Evolutionary conservation across 371 early-diverging fungal genomes (phyloP).

Genomic region (Conidiobolus incongruus): DNA sequence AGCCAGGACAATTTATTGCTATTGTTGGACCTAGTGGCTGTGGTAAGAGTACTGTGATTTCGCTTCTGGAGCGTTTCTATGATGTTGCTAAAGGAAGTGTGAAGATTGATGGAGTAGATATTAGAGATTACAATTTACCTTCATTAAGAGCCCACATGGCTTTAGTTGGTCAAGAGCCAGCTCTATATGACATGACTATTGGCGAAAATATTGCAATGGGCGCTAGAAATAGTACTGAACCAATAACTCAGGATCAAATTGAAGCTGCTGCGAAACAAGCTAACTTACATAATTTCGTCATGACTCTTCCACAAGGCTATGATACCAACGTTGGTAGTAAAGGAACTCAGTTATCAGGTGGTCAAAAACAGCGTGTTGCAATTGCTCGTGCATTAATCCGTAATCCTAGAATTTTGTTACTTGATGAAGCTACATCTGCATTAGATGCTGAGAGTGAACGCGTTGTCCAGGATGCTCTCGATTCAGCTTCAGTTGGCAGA

Average conservation of each 20-base stretch:
- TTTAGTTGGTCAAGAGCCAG: constrained; percentile 75
- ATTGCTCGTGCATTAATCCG: constrained; percentile 50
- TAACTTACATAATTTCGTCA: constrained; percentile 60
- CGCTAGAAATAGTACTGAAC: constrained; percentile 5
- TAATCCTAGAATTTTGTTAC: constrained; percentile 59
- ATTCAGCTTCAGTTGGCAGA: constrained; percentile 37
- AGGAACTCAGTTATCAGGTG: constrained; percentile 45
- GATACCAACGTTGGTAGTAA: constrained; percentile 55
- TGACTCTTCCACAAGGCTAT: constrained; percentile 38
- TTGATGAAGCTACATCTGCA: constrained; percentile 95
- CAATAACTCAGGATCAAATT: constrained; percentile 27
- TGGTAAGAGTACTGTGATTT: constrained; percentile 48
- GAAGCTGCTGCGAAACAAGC: constrained; percentile 31
- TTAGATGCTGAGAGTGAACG: constrained; percentile 77
- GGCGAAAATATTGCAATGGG: constrained; percentile 62
- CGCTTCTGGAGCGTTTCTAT: constrained; percentile 46
- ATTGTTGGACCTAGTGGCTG: constrained; percentile 15
- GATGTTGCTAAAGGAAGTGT: constrained; percentile 34
- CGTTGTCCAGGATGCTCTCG: constrained; percentile 70
- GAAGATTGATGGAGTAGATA: constrained; percentile 34
- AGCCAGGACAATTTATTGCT: constrained; percentile 27
- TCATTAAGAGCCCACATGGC: constrained; percentile 48
- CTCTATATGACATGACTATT: constrained; percentile 63
- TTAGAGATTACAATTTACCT: constrained; percentile 29
- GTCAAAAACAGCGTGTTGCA: constrained; percentile 49